Conservation (phyloP, 768 basidiomycete genomes). For the Tricholoma terreum region DNA sequence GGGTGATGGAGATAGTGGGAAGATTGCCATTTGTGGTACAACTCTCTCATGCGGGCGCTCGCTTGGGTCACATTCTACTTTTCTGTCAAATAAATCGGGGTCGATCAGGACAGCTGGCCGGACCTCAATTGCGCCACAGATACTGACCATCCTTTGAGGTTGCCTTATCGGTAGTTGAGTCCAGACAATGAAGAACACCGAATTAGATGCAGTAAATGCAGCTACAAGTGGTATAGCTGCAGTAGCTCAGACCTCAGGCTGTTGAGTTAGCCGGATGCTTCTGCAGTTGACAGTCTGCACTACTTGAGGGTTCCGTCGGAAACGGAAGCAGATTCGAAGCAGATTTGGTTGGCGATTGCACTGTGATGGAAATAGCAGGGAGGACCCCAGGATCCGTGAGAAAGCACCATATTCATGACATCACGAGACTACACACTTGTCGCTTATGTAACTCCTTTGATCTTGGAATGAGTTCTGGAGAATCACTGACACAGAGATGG, state of each 20-base stretch:
- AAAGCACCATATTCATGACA: background rate
- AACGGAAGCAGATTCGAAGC: slow-evolving; percentile 16
- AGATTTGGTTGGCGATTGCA: slow-evolving; percentile 12
- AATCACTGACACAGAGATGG: slow-evolving; percentile 58
- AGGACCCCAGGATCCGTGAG: slow-evolving; percentile 17
- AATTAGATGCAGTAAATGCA: too few relatives aligned
- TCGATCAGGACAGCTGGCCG: background rate
- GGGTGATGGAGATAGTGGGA: slow-evolving; percentile 40
- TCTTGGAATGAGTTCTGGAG: background rate
- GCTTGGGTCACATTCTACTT: slow-evolving; percentile 10
- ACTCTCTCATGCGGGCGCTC: background rate
- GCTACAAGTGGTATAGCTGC: background rate
- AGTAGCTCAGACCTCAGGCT: too few relatives aligned
- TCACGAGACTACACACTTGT: too few relatives aligned
- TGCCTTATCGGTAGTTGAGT: background rate
- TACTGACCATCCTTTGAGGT: background rate
- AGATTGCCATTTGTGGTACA: background rate
- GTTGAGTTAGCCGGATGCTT: too few relatives aligned
- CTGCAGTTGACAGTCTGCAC: too few relatives aligned
- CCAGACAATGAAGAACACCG: too few relatives aligned
- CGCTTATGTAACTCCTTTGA: background rate
- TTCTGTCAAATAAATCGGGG: slow-evolving; percentile 31
- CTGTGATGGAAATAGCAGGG: slow-evolving; percentile 15
- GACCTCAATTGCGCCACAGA: background rate
- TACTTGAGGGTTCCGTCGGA: slow-evolving; percentile 1